Base-by-base conservation (phyloP, 2,329 filamentous ascomycete genomes). In the Chalaropsis thielavioides region DNA sequence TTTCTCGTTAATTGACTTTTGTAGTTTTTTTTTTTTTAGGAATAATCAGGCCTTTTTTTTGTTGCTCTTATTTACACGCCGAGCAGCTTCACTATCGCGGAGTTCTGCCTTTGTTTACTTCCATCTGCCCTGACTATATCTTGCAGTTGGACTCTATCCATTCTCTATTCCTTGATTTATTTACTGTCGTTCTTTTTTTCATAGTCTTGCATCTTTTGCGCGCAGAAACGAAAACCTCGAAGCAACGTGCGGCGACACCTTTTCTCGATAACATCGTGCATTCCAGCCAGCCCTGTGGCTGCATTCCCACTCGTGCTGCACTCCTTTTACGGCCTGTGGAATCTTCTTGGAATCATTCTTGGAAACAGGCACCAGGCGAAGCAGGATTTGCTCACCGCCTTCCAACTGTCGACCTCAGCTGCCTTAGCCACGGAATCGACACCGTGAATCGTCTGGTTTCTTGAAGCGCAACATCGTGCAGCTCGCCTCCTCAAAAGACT, bases 31-130 rank as follows among this genome's bases (percentile, higher is more conserved):
- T 44, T 31, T 19, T 44, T 56, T 51, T 49, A 56, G 35, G 38
- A 49, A 43, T 27, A 46, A 27, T 61, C 2, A 44, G 31, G 38
- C 41, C 41, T 56, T 7, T 65, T 67, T 62, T 58, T 15, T 22
- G 15, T 17, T 61, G 24, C 13, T 51, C 6, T 40, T 40, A 6
- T 51, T 43, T 64, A n/a, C 54, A 40, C 35, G n/a, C 31, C n/a
- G 15, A 19, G 46, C 41, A 41, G 35, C 49, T 41, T 64, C 38
- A 56, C 27, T 3, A 35, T 1, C 31, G 38, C 41, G 24, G 19
- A 60, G 19, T 63, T 60, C 35, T 59, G 38, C 24, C 41, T 49
- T 66, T 63, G 40, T 27, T 44, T 61, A 44, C 59, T 44, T 61
- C 22, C 41, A 61, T 31, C 17, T 31, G 40, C 31, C n/a, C 19